Evolutionary conservation across 257 asterid species (phyloP).

Genomic region (Galeopsis tetrahit): DNA sequence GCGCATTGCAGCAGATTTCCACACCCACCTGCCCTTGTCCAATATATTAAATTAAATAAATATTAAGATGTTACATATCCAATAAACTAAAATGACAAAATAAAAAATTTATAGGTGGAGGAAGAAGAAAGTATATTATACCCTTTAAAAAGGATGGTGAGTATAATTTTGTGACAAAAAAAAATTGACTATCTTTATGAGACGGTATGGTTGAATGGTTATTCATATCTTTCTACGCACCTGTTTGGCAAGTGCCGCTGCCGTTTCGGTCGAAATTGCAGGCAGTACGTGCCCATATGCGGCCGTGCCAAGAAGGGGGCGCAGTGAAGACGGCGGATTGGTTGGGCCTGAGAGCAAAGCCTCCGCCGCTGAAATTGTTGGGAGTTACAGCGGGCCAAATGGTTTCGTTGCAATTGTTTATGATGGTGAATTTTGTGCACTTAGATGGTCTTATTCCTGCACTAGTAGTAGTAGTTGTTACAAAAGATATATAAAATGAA

Average conservation of each 20-base stretch:
- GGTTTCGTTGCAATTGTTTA: constrained; percentile 65
- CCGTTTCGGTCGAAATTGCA: constrained; percentile 56
- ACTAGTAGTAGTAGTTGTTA: neutral
- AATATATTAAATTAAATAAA: neutral
- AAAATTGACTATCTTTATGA: too few relatives aligned
- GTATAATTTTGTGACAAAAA: too few relatives aligned
- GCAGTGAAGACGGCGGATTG: constrained; percentile 58
- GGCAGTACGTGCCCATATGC: constrained; percentile 73
- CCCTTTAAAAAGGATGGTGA: too few relatives aligned
- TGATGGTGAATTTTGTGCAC: constrained; percentile 54
- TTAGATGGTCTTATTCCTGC: constrained; percentile 43
- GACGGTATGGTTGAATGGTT: neutral
- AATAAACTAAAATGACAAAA: too few relatives aligned
- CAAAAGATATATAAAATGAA: too few relatives aligned
- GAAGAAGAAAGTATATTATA: too few relatives aligned
- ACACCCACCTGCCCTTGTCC: constrained; percentile 35
- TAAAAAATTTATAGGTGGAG: too few relatives aligned
- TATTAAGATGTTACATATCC: too few relatives aligned
- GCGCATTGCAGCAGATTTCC: constrained; percentile 49
- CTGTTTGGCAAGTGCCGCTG: constrained; percentile 62
- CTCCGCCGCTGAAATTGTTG: constrained; percentile 52
- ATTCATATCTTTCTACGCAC: constrained; percentile 17
- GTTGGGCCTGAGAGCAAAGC: constrained; percentile 52
- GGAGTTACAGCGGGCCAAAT: constrained; percentile 72
- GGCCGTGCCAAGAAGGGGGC: constrained; percentile 60